Evolutionary conservation across 2,329 filamentous ascomycete species (phyloP), one percentile per base, ranked within the genome.

Genomic region (Neoscytalidium dimidiatum): DNA sequence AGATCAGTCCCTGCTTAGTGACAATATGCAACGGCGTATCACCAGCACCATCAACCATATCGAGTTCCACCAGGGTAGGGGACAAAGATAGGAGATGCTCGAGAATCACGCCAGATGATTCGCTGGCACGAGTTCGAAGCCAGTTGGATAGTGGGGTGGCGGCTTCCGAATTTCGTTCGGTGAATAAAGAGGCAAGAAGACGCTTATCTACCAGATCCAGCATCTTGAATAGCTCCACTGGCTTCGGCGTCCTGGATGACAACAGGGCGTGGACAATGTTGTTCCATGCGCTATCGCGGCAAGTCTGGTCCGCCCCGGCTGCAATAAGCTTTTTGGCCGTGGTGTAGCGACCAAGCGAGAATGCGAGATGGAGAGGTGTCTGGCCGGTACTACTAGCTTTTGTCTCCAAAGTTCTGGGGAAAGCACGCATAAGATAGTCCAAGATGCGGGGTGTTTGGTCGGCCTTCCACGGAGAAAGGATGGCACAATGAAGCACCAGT

Each of bases 311-410:
- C 2, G 91, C 90, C 3, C 90, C 91, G 28, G 85, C 86, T 1
- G 83, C 79, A 58, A 94, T 82, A 38, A 96, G 82, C 0, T 86
- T 79, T 70, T 86, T 85, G 17, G 85, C 84, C 21, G 85, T 83
- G 1, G 86, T 79, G 17, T 82, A 69, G 21, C 84, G 83, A 11
- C 85, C 83, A 3, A 86, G 77, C 2, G 81, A 77, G 67, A 88
- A 89, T 1, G 92, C 91, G 9, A 92, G 74, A 64, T 88, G 83
- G 0, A 96, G 81, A 1, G 92, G 91, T 0, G 91, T 94, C 58
- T 84, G 79, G 0, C 86, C 86, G 7, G 38, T 29, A 8, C 26
- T 49, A 3, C 51, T 64, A 1, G 80, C 86, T 70, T 87, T 91
- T 57, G 84, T 81, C 64, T 92, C 86, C 1, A 96, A 71, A 0